These are phyloP conservation scores for Suillus decipiens DNA, from an alignment of 768 basidiomycete genomes.

Conservation along the genomic window DNA sequence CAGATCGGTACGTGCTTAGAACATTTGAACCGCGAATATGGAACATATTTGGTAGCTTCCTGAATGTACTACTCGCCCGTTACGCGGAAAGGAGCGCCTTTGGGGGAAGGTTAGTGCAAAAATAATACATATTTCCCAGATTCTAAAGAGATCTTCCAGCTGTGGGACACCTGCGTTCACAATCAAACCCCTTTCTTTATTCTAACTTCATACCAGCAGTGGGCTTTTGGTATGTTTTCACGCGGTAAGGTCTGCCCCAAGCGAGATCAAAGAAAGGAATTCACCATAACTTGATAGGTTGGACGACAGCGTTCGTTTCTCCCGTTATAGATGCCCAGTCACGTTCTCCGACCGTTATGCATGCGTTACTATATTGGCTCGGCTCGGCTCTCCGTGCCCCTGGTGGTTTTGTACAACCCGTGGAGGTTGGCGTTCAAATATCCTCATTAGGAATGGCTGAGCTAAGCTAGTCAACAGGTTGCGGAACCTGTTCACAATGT, in stretches of 20 bases:
- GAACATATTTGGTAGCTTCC: constrained; percentile 25
- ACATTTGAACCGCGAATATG: background rate
- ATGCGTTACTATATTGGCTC: constrained; percentile 58
- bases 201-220: constrained; percentile 58
- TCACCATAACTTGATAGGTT: constrained; percentile 37
- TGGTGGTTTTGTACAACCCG: constrained; percentile 30
- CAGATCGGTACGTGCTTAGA: constrained; percentile 20
- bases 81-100: constrained; percentile 50
- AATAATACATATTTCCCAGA: background rate
- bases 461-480: constrained; percentile 19
- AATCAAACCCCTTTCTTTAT: constrained; percentile 56
- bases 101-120: constrained; percentile 57
- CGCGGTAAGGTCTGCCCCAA: constrained; percentile 36
- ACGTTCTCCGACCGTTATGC: constrained; percentile 50
- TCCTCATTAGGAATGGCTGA: background rate
- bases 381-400: constrained; percentile 45
- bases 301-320: constrained; percentile 55
- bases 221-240: constrained; percentile 66
- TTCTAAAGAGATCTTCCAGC: constrained; percentile 21
- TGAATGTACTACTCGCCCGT: constrained; percentile 37
- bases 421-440: constrained; percentile 17
- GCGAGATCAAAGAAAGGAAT: background rate
- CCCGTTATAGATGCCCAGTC: constrained; percentile 42
- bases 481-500: constrained; percentile 35
- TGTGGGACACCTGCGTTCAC: constrained; percentile 56